phyloP scores from a whole-genome alignment of 2,329 filamentous ascomycete genomes.

The Verticillium nubilum region DNA sequence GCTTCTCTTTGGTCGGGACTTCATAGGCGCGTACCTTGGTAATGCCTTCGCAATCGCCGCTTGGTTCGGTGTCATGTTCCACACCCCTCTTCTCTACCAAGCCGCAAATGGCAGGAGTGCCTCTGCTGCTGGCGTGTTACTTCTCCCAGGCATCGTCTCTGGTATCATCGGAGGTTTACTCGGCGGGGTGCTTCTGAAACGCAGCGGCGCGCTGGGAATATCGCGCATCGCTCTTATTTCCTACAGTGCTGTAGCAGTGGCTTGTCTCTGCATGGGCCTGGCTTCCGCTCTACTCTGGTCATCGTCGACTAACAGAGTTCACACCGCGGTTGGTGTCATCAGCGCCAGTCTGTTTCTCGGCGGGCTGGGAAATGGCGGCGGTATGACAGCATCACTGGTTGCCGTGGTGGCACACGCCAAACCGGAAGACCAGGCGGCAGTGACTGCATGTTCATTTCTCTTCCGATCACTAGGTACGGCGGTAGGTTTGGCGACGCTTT shows the following conservation, averaged over 20 bases:
- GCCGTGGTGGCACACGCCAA: neutral
- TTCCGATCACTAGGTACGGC: neutral
- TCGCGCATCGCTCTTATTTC: neutral
- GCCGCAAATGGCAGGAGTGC: neutral
- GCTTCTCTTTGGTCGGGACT: too few relatives aligned
- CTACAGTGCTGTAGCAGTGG: neutral
- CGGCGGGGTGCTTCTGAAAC: neutral
- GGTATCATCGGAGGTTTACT: neutral
- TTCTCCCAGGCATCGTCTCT: neutral
- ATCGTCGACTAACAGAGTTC: slow-evolving; percentile 34
- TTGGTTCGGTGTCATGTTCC: neutral
- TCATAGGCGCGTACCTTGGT: too few relatives aligned
- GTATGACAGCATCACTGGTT: neutral
- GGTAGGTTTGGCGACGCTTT: neutral
- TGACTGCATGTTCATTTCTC: neutral
- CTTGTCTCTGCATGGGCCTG: slow-evolving; percentile 26
- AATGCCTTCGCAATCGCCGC: neutral
- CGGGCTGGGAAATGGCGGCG: neutral
- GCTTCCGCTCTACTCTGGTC: slow-evolving; percentile 48
- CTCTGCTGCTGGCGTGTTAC: neutral
- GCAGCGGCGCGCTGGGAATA: neutral
- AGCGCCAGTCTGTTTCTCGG: neutral
- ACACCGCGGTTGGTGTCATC: slow-evolving; percentile 29
- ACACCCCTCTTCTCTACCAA: neutral
- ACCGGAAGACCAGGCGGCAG: neutral